Evolutionary conservation across 1,284 basidiomycete species (phyloP).

Genomic region (Cystobasidium slooffiae): DNA sequence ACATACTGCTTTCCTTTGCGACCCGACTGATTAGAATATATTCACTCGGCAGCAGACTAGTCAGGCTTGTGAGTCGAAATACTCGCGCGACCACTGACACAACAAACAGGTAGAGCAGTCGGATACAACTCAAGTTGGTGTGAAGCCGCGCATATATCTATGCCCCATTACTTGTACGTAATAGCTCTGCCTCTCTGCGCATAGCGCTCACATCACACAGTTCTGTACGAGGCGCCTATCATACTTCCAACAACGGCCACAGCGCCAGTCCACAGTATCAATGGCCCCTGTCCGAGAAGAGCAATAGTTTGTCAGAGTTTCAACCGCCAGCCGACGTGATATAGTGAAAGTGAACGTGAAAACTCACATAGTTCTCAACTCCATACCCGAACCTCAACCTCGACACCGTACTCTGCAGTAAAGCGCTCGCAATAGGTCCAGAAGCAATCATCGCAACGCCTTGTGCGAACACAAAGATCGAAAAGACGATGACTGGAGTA

Average conservation of each 20-base stretch:
- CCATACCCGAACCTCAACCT: constrained; percentile 25
- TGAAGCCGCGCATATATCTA: background rate
- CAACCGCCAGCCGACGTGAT: background rate
- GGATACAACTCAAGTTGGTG: background rate
- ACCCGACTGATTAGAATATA: too few relatives aligned
- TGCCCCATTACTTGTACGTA: background rate
- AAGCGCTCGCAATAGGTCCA: constrained; percentile 20
- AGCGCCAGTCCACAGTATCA: constrained; percentile 17
- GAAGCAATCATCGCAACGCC: constrained; percentile 11
- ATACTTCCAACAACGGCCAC: constrained; percentile 6
- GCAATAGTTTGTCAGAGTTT: background rate
- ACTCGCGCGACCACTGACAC: too few relatives aligned
- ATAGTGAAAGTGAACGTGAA: background rate
- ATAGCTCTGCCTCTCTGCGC: background rate
- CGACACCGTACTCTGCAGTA: constrained; percentile 8
- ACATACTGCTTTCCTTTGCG: too few relatives aligned
- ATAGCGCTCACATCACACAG: background rate
- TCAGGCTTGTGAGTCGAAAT: too few relatives aligned
- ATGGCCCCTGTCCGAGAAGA: background rate
- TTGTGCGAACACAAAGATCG: constrained; percentile 6
- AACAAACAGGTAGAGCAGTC: background rate
- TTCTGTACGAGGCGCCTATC: background rate
- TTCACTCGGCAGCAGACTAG: too few relatives aligned
- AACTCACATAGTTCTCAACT: constrained; percentile 28
- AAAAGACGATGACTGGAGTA: constrained; percentile 20